Base-by-base conservation (phyloP, 208 protist genomes). In the Tetramitus jugosus region DNA sequence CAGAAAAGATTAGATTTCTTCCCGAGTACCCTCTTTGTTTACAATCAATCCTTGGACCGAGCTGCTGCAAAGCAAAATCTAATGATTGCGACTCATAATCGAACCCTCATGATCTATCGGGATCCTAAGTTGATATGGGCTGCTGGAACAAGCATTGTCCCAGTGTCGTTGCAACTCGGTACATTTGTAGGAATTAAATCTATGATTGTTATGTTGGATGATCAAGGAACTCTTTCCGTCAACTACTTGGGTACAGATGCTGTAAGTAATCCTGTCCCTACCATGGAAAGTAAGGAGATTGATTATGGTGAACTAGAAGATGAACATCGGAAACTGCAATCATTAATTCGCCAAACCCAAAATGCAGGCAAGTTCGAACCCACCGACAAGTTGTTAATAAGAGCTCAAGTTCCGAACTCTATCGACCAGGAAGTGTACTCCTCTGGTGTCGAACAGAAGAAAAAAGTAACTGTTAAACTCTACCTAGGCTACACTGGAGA, bases 171-270 rank as follows among this genome's bases (percentile, higher is more conserved):
- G 20, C 31, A 37, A 26, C 87, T 95, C 0, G 83, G 68, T 17
- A 84, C 79, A 20, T 79, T 96, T 20, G 89, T 87, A 43, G 84
- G 84, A 7, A 82, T 88, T 7, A 69, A 87, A 23, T 91, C 91
- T 46, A 86, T 95, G 80, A 88, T 97, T 60, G 80, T 92, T 0
- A 80, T 85, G 0, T 82, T 96, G 20, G 80, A 71, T 69, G 80
- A 87, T 0, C 84, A 91, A 17, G 91, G 90, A 39, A 79, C 39
- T 4, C 71, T 95, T 2, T 76, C 83, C 17, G 80, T 93, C 29
- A 90, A 89, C 77, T 97, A 97, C 85, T 84, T 97, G 17, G 94
- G 94, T 62, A 96, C 93, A 2, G 92, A 96, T 80, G 92, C 93
- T 1, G 85, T 88, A 0, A 86, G 88, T 2, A 80, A 87, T 1